Evolutionary conservation across 2,329 filamentous ascomycete species (phyloP).

Genomic region (Orbilia oligospora): DNA sequence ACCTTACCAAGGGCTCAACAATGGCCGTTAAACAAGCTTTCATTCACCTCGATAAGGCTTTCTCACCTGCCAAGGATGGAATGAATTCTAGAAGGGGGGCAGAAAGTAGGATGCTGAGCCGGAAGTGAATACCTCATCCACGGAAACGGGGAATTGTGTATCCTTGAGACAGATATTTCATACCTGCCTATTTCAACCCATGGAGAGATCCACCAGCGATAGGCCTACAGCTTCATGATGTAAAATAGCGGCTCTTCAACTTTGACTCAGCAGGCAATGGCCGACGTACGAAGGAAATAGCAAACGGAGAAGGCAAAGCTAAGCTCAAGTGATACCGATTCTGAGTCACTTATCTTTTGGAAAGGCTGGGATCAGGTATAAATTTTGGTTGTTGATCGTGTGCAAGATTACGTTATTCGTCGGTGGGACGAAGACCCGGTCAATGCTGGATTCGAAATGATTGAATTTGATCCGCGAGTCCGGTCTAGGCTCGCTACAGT

Average conservation of each 20-base stretch:
- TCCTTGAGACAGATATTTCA: not conserved
- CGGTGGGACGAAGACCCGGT: not conserved
- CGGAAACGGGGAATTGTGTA: slow-evolving; percentile 18
- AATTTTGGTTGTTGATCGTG: slow-evolving; percentile 27
- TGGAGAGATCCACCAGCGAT: slow-evolving; percentile 5
- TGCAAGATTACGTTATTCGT: slow-evolving; percentile 18
- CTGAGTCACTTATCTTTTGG: slow-evolving; percentile 8
- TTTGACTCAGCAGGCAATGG: not conserved
- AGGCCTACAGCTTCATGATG: not conserved
- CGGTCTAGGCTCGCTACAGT: not conserved
- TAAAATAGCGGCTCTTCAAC: slow-evolving; percentile 1
- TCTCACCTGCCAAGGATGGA: slow-evolving; percentile 14
- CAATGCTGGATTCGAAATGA: not conserved
- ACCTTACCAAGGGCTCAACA: not conserved
- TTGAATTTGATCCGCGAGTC: slow-evolving; percentile 1
- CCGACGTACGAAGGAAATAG: not conserved
- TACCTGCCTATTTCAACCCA: slow-evolving; percentile 35
- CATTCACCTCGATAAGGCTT: not conserved
- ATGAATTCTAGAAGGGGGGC: not conserved
- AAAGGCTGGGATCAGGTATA: not conserved
- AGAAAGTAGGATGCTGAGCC: not conserved
- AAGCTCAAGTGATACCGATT: not conserved
- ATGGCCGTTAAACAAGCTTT: slow-evolving; percentile 11
- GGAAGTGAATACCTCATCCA: slow-evolving; percentile 12
- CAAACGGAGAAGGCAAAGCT: slow-evolving; percentile 17